Percentiles rank a stretch among this genome's conserved stretches.
Conservation (phyloP, 192 early-diverging fungal species). For the Entomortierella beljakovae region DNA sequence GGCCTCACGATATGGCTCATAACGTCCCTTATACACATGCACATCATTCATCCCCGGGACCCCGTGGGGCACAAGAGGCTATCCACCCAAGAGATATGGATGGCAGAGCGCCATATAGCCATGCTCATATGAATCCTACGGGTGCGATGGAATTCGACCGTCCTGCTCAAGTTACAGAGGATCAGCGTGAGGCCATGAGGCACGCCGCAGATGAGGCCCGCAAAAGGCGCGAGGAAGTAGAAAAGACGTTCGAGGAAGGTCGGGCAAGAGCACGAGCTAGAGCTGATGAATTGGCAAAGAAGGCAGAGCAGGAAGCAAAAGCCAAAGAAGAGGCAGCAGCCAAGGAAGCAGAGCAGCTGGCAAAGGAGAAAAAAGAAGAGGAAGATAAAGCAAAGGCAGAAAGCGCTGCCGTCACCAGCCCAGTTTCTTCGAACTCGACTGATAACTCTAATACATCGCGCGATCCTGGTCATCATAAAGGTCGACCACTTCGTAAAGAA, state of each 20-base stretch:
- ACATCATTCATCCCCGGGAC: conserved; percentile 5
- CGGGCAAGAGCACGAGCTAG: conserved; percentile 34
- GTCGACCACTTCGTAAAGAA: background rate
- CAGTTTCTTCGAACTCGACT: background rate
- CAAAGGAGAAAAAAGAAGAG: conserved; percentile 8
- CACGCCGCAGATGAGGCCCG: conserved; percentile 43
- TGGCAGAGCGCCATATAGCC: background rate
- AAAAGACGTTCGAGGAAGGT: conserved; percentile 23
- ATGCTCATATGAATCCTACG: conserved; percentile 6
- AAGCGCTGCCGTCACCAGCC: background rate
- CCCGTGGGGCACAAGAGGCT: conserved; percentile 2
- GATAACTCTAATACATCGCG: conserved; percentile 1
- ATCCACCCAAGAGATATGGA: conserved; percentile 7
- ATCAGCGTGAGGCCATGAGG: conserved; percentile 44
- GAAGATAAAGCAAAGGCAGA: background rate
- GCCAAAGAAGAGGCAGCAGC: conserved; percentile 23
- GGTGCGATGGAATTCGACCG: conserved; percentile 13
- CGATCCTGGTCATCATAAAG: conserved; percentile 6
- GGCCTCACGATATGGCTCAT: conserved; percentile 3
- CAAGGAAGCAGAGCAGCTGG: conserved; percentile 17
- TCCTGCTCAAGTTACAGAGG: conserved; percentile 25
- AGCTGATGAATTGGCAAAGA: conserved; percentile 28
- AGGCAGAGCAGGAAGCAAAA: conserved; percentile 23
- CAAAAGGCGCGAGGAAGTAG: conserved; percentile 37
- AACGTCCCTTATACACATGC: background rate